Conservation (phyloP, 139 green algal genomes). For the Parachlorella kessleri region DNA sequence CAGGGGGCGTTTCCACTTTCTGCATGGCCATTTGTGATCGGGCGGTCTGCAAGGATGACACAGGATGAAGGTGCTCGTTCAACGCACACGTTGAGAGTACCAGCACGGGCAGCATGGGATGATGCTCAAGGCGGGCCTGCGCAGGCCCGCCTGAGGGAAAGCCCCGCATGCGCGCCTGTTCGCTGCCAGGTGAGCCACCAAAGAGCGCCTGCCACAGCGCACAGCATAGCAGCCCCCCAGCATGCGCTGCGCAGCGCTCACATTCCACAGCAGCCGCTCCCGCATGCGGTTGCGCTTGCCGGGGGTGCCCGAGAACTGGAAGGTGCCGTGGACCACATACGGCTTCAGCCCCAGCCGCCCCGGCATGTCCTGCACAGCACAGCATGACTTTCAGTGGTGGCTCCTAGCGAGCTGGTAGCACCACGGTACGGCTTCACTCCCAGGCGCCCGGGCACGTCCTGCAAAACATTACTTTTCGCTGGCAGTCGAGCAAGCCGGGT, state of each 20-base stretch:
- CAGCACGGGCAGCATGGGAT: background rate
- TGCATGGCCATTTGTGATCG: too few relatives aligned
- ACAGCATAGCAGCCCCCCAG: too few relatives aligned
- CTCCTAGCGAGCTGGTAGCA: too few relatives aligned
- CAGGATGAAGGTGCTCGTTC: too few relatives aligned
- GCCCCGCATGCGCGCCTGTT: background rate
- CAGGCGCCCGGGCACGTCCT: too few relatives aligned
- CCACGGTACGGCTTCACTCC: too few relatives aligned
- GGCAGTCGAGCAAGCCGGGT: too few relatives aligned
- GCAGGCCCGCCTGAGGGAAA: background rate
- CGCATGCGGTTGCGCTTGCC: conserved; percentile 55
- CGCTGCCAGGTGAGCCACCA: background rate
- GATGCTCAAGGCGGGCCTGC: background rate
- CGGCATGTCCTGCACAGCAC: conserved; percentile 27
- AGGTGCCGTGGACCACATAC: conserved; percentile 48
- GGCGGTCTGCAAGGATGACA: too few relatives aligned
- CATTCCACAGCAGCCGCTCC: conserved; percentile 37
- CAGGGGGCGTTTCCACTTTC: too few relatives aligned
- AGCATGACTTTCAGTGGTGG: too few relatives aligned
- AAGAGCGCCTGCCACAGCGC: background rate
- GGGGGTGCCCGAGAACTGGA: conserved; percentile 42
- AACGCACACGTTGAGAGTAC: background rate
- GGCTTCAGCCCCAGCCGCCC: conserved; percentile 22
- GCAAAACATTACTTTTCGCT: too few relatives aligned
- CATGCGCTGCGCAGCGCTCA: background rate